phyloP scores from a whole-genome alignment of 164 flowering plant genomes.

The Amborella trichopoda region DNA sequence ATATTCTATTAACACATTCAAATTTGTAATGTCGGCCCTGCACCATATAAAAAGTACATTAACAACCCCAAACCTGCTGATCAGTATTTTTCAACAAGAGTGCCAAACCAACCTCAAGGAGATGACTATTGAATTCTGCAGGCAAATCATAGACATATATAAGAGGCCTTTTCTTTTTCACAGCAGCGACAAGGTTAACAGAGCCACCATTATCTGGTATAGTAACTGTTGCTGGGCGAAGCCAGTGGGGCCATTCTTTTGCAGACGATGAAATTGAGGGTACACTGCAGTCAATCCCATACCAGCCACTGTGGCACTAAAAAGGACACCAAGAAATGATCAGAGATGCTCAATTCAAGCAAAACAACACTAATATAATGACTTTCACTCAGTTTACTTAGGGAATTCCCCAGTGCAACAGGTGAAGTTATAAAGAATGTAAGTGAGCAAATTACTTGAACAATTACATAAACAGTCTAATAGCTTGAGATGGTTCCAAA shows the following conservation, averaged over 20 bases:
- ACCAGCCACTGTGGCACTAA: constrained; percentile 87
- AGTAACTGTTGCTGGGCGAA: constrained; percentile 67
- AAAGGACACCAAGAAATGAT: neutral
- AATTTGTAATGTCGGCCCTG: constrained; percentile 94
- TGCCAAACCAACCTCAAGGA: constrained; percentile 67
- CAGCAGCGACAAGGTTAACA: constrained; percentile 38
- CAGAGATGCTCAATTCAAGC: neutral
- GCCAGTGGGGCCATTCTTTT: constrained; percentile 87
- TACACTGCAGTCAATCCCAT: constrained; percentile 86
- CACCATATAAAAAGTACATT: constrained; percentile 11
- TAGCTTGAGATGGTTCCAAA: too few species aligned
- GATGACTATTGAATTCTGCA: constrained; percentile 77
- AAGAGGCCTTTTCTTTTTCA: constrained; percentile 84
- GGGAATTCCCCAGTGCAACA: too few species aligned
- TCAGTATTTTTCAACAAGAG: neutral
- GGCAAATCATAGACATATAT: constrained; percentile 94
- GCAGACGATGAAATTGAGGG: constrained; percentile 68
- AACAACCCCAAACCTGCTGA: too few species aligned
- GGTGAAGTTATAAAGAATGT: too few species aligned
- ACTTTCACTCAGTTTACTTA: too few species aligned
- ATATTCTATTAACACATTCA: constrained; percentile 85
- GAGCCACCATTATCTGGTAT: constrained; percentile 31
- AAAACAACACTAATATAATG: too few species aligned
- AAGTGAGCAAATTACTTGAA: too few species aligned
- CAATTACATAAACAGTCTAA: too few species aligned